Evolutionary conservation across 2,329 filamentous ascomycete genomes (phyloP).

Genomic region (Huntiella moniliformis): DNA sequence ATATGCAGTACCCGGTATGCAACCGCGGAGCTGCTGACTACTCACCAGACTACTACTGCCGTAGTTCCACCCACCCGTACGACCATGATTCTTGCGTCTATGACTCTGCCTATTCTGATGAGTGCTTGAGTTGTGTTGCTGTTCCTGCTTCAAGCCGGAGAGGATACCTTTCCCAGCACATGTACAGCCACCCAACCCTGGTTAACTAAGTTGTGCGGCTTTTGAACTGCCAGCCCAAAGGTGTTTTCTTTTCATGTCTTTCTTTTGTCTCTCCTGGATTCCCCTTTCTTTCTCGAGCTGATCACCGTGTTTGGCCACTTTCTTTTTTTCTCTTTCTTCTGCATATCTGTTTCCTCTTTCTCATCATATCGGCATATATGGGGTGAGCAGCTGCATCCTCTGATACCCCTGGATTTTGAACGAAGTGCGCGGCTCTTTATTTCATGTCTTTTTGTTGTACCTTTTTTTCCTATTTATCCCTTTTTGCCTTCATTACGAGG

Average conservation of each 20-base stretch:
- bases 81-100: constrained; percentile 32
- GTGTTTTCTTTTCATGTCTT: neutral
- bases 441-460: constrained; percentile 13
- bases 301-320: constrained; percentile 13
- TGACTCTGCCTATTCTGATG: constrained; percentile 28
- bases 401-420: constrained; percentile 10
- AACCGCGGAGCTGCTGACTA: constrained; percentile 14
- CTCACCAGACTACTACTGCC: constrained; percentile 22
- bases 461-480: constrained; percentile 1
- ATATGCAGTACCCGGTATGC: constrained; percentile 23
- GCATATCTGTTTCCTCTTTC: constrained; percentile 1
- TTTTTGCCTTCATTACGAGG: neutral
- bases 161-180: constrained; percentile 27
- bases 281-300: neutral
- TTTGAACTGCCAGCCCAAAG: constrained; percentile 6
- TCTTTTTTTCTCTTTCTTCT: constrained; percentile 12
- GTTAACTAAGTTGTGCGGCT: constrained; percentile 24
- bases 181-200: constrained; percentile 32
- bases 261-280: constrained; percentile 11
- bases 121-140: constrained; percentile 28
- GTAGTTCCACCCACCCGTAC: constrained; percentile 22
- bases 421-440: constrained; percentile 9
- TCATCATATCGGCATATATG: constrained; percentile 10
- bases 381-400: constrained; percentile 10
- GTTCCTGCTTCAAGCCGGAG: constrained; percentile 27